Conservation (phyloP, 306 rosid genomes). For the Cyclanthera cordifolia region DNA sequence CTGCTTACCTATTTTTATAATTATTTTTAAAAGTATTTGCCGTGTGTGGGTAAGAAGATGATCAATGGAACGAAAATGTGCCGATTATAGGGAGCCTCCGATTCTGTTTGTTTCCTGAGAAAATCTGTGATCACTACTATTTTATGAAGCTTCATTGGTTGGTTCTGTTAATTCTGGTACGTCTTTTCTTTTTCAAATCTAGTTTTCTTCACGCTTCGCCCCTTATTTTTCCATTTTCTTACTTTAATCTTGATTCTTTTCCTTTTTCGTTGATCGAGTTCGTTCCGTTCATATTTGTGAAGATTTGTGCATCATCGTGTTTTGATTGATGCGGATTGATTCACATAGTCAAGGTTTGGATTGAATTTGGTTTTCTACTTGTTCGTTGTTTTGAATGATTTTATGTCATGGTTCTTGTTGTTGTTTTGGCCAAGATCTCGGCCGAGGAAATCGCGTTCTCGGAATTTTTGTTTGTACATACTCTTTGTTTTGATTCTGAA, state of each 20-base stretch:
- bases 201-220: not conserved
- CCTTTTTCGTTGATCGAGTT: not conserved
- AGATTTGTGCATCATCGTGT: not conserved
- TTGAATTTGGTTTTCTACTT: not conserved
- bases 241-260: not conserved
- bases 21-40: not conserved
- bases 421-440: conserved; percentile 16
- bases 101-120: conserved; percentile 15
- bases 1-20: conserved; percentile 24
- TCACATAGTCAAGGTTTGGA: not conserved
- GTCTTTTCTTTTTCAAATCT: conserved; percentile 30
- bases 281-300: not conserved
- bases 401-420: not conserved
- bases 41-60: not conserved
- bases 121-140: conserved; percentile 17
- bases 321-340: not conserved
- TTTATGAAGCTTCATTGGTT: conserved; percentile 41
- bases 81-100: conserved; percentile 37
- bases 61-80: conserved; percentile 14
- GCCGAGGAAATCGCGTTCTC: conserved; percentile 19
- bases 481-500: conserved; percentile 6
- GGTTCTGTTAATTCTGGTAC: conserved; percentile 32
- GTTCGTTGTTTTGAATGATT: not conserved
- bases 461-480: conserved; percentile 4
- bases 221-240: not conserved